phyloP scores from a whole-genome alignment of 1,284 basidiomycete species.

The Malassezia yamatoensis region DNA sequence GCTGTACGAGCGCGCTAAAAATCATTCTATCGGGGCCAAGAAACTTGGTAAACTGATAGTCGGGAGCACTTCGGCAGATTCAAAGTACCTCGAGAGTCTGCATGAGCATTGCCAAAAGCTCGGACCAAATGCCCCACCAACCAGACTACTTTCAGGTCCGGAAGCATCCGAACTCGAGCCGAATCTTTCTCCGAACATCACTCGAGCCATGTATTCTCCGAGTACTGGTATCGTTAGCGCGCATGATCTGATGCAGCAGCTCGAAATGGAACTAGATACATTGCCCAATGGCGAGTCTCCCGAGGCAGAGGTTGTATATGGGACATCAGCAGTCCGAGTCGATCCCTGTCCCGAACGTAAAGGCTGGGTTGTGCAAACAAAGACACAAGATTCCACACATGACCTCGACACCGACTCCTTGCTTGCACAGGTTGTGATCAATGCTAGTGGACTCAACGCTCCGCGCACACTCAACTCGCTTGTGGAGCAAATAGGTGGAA shows the following conservation, averaged over 20 bases:
- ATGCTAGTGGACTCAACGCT: conserved; percentile 69
- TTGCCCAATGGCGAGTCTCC: conserved; percentile 46
- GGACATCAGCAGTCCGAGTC: conserved; percentile 76
- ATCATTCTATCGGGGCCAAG: conserved; percentile 56
- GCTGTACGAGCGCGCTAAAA: conserved; percentile 60
- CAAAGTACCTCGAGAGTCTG: conserved; percentile 27
- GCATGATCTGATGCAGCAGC: conserved; percentile 63
- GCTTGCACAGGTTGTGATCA: conserved; percentile 74
- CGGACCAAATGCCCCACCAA: conserved; percentile 50
- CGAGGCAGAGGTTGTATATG: conserved; percentile 65
- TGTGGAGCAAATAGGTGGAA: conserved; percentile 12
- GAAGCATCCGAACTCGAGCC: conserved; percentile 71
- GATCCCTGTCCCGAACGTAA: conserved; percentile 54
- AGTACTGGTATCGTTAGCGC: conserved; percentile 86
- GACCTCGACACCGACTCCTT: conserved; percentile 57
- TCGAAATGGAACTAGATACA: conserved; percentile 66
- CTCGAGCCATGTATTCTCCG: conserved; percentile 66
- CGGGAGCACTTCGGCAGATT: conserved; percentile 21
- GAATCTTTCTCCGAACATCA: conserved; percentile 62
- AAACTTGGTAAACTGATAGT: conserved; percentile 64
- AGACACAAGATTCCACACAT: conserved; percentile 21
- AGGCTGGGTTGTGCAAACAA: conserved; percentile 56
- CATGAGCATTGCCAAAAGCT: conserved; percentile 25
- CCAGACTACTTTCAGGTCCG: conserved; percentile 59
- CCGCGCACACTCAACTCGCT: conserved; percentile 39